These are phyloP conservation scores for Coniferiporia sulphurascens DNA, from an alignment of 1,284 basidiomycete species.

Conservation along the genomic window DNA sequence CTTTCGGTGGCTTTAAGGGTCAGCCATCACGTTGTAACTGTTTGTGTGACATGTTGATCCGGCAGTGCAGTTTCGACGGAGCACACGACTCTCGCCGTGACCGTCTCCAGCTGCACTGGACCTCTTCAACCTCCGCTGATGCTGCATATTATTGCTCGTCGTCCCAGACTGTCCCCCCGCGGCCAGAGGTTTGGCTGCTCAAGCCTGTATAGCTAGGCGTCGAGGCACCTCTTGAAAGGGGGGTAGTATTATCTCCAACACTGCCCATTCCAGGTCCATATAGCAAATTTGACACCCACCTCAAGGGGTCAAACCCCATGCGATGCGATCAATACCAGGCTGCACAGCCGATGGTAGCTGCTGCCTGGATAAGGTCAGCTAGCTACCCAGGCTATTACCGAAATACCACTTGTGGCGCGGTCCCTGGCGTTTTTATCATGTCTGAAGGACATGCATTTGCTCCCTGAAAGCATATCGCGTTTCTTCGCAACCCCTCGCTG, in stretches of 20 bases:
- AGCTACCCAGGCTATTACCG: slow-evolving; percentile 2
- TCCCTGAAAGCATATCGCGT: slow-evolving; percentile 11
- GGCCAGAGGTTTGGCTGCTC: no score
- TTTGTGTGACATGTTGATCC: slow-evolving; percentile 10
- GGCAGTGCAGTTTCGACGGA: not conserved
- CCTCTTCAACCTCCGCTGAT: not conserved
- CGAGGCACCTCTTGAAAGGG: not conserved
- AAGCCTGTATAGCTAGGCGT: not conserved
- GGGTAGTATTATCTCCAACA: not conserved
- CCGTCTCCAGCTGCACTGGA: slow-evolving; percentile 4
- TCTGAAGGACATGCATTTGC: slow-evolving; percentile 2
- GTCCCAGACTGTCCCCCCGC: no score
- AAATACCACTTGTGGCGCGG: slow-evolving; percentile 10
- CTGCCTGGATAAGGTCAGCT: not conserved
- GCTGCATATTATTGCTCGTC: not conserved
- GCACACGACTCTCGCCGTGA: not conserved
- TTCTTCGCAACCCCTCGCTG: slow-evolving; percentile 12
- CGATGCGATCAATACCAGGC: slow-evolving; percentile 9
- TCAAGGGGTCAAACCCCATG: not conserved
- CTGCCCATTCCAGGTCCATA: not conserved
- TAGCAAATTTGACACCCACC: not conserved
- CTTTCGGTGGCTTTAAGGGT: slow-evolving; percentile 1
- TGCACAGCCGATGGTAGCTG: slow-evolving; percentile 4
- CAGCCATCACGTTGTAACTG: not conserved
- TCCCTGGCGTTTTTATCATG: not conserved